A percentile compares a stretch with the other conserved stretches of the same genome.
Conservation (phyloP, 2,329 filamentous ascomycete genomes). For the Neocatenulostroma microsporum region DNA sequence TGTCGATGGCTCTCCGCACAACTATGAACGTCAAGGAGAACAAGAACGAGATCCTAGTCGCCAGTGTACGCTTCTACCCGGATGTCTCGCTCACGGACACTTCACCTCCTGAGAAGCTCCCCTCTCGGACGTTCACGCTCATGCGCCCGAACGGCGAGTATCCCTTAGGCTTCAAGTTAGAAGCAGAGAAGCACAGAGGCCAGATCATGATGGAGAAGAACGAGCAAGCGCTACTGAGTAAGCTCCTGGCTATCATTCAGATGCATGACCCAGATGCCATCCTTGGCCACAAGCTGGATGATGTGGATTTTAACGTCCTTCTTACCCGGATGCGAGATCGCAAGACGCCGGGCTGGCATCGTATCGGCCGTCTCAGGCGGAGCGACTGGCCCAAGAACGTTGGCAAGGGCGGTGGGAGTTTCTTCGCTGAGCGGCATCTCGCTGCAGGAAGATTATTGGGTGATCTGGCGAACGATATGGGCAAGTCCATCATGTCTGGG, state of each 20-base stretch:
- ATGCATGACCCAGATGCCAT: constrained; percentile 87
- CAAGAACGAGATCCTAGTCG: constrained; percentile 89
- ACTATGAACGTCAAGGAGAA: constrained; percentile 85
- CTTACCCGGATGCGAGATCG: constrained; percentile 79
- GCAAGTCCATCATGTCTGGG: constrained; percentile 93
- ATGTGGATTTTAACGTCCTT: constrained; percentile 88
- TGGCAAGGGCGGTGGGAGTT: constrained; percentile 75
- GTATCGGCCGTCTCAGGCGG: constrained; percentile 78
- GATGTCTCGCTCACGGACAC: constrained; percentile 82
- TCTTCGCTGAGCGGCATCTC: constrained; percentile 86
- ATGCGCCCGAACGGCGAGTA: constrained; percentile 76
- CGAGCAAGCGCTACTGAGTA: constrained; percentile 75
- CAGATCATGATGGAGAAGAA: constrained; percentile 73
- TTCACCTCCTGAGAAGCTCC: constrained; percentile 77
- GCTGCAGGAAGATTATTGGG: constrained; percentile 84
- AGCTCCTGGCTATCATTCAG: constrained; percentile 83
- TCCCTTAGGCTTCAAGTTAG: constrained; percentile 76
- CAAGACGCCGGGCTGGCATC: constrained; percentile 90
- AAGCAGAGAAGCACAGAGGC: constrained; percentile 66
- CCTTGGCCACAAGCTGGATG: constrained; percentile 90
- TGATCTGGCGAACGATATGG: constrained; percentile 90
- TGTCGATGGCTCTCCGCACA: constrained; percentile 86
- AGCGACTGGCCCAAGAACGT: constrained; percentile 80
- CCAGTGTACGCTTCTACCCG: constrained; percentile 87
- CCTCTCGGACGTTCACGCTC: constrained; percentile 83